These are phyloP conservation scores for Penicillium psychrofluorescens DNA, from an alignment of 495 filamentous ascomycete genomes.

Conservation along the genomic window DNA sequence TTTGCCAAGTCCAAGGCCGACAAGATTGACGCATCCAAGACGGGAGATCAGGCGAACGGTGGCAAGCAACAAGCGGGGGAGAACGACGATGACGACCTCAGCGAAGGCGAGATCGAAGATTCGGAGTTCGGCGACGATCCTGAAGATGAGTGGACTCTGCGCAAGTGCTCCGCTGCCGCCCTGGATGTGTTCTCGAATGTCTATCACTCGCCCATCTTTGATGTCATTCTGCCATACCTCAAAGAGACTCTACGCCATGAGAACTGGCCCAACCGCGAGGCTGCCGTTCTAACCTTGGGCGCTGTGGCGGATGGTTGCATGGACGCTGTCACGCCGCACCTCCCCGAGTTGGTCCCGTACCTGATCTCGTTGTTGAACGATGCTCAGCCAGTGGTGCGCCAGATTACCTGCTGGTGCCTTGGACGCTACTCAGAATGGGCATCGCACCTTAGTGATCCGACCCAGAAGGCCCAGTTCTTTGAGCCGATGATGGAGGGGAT, in stretches of 20 bases:
- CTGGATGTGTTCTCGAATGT: conserved; percentile 89
- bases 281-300: conserved; percentile 88
- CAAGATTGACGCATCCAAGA: conserved; percentile 39
- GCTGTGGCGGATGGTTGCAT: conserved; percentile 95
- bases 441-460: conserved; percentile 58
- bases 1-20: conserved; percentile 73
- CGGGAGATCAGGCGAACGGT: conserved; percentile 43
- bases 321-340: conserved; percentile 78
- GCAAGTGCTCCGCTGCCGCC: conserved; percentile 96
- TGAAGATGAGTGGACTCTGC: conserved; percentile 90
- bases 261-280: conserved; percentile 91
- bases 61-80: conserved; percentile 35
- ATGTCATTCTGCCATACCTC: conserved; percentile 84
- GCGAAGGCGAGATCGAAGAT: conserved; percentile 84
- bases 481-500: conserved; percentile 98
- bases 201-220: conserved; percentile 83
- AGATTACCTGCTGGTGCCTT: conserved; percentile 97
- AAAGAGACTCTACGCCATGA: conserved; percentile 80
- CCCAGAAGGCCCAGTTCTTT: conserved; percentile 69
- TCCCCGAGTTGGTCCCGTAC: conserved; percentile 86
- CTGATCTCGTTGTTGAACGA: conserved; percentile 83
- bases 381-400: conserved; percentile 81
- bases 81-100: conserved; percentile 63
- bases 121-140: conserved; percentile 67
- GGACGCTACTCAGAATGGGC: conserved; percentile 94